Evolutionary conservation across 768 basidiomycete species (phyloP), one percentile per base, ranked within the genome.

Genomic region (Mycena alexandri): DNA sequence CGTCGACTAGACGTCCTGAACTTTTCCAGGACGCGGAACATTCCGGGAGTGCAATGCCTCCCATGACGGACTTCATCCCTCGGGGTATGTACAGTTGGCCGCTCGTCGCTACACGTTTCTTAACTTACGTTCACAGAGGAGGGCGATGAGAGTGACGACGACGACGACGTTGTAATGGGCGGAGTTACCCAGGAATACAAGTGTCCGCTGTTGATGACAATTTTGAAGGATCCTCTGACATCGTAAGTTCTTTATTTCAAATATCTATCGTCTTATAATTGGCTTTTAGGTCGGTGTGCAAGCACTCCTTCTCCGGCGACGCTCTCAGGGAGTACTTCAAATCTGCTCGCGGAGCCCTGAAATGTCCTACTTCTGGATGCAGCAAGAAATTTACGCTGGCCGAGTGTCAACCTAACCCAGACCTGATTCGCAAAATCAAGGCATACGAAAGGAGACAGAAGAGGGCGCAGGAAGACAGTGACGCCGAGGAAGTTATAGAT

Each of bases 141-240:
- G 46, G 93, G 89, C 12, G 94, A 95, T 68, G 89, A 86, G 34
- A 93, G 91, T 60, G 93, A 93, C 63, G 90, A 90, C 57, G 96
- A 96, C 36, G 93, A 95, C 58, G 96, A 98, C 14, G 78, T 99
- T 36, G 92, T 95, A 78, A 82, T 97, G 55, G 96, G 96, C 58
- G 95, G 94, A 25, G 85, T 90, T 33, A 92, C 90, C 8, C 92
- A 93, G 74, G 90, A 89, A 72, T 94, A 90, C 83, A 91, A 88
- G 61, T 97, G 95, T 71, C 96, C 95, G 2, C 80, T 99, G 55
- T 89, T 92, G 0, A 82, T 96, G 48, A 85, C 81, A 3, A 76
- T 84, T 16, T 83, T 94, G 43, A 84, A 83, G 22, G 83, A 97
- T 56, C 95, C 96, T 2, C 81, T 93, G 65, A 94, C 92, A 5